phyloP scores from a whole-genome alignment of 2,329 filamentous ascomycete species.

The Calonectria leucothoes region DNA sequence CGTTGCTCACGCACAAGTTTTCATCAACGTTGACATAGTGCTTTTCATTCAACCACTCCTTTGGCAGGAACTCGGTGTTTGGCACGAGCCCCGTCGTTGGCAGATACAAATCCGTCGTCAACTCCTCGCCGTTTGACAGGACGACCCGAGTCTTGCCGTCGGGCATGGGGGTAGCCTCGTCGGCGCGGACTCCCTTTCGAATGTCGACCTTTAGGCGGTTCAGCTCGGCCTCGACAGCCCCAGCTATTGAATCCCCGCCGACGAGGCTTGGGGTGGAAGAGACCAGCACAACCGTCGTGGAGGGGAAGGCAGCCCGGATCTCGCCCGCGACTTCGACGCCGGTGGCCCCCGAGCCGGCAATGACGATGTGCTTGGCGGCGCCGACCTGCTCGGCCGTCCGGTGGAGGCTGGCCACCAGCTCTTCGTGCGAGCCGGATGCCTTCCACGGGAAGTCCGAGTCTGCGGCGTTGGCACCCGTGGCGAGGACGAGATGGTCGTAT shows the following conservation, averaged over 20 bases:
- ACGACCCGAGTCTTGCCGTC: constrained; percentile 61
- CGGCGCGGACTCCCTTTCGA: constrained; percentile 55
- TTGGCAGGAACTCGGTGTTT: constrained; percentile 65
- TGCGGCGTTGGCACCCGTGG: constrained; percentile 62
- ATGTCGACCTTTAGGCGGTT: constrained; percentile 64
- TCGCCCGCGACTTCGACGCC: constrained; percentile 68
- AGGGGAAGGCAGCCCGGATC: constrained; percentile 62
- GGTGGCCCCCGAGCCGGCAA: constrained; percentile 68
- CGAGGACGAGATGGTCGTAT: constrained; percentile 70
- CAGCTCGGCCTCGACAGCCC: constrained; percentile 60
- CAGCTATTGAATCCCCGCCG: constrained; percentile 56
- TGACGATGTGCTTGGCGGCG: constrained; percentile 62
- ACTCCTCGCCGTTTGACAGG: constrained; percentile 58
- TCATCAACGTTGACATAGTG: constrained; percentile 64
- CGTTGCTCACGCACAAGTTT: constrained; percentile 58
- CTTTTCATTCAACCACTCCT: constrained; percentile 54
- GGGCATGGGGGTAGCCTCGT: constrained; percentile 43
- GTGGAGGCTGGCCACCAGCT: constrained; percentile 54
- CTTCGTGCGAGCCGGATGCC: constrained; percentile 58
- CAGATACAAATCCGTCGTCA: constrained; percentile 67
- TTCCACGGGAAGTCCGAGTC: constrained; percentile 64
- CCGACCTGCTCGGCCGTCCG: constrained; percentile 53
- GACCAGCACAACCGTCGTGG: constrained; percentile 63
- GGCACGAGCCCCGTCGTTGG: constrained; percentile 66
- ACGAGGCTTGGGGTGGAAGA: constrained; percentile 55